These are phyloP conservation scores for Trichosanthes truncata DNA, from an alignment of 306 rosid species.

Conservation along the genomic window DNA sequence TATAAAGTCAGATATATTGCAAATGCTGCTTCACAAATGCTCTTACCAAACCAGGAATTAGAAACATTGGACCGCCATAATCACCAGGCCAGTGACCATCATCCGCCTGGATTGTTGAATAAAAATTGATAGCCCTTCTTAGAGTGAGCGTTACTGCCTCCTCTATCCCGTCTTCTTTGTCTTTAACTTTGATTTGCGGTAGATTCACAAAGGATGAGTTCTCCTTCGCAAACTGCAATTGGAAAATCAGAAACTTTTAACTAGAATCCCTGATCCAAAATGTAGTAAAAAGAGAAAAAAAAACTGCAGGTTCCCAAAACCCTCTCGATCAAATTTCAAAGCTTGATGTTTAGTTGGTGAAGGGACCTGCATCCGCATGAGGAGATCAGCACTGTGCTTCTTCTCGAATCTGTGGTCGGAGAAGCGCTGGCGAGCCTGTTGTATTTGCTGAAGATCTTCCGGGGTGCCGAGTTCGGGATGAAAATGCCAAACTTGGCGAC, in stretches of 20 bases:
- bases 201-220: conserved; percentile 12
- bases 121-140: conserved; percentile 20
- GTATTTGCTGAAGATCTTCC: conserved; percentile 23
- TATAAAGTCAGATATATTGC: neutral
- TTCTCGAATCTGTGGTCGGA: conserved; percentile 21
- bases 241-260: neutral
- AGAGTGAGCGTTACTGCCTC: conserved; percentile 19
- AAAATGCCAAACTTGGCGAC: conserved; percentile 36
- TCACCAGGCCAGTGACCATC: conserved; percentile 36
- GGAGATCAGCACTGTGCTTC: conserved; percentile 31
- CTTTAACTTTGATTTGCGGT: conserved; percentile 24
- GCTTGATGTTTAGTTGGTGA: neutral
- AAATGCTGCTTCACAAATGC: neutral
- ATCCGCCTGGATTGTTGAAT: conserved; percentile 30
- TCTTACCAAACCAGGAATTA: conserved; percentile 30
- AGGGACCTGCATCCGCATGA: conserved; percentile 27
- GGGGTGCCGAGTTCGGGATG: conserved; percentile 23
- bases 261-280: neutral
- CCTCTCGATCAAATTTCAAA: neutral
- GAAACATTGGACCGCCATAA: conserved; percentile 34
- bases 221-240: conserved; percentile 23
- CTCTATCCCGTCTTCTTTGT: conserved; percentile 20
- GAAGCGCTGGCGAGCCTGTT: conserved; percentile 22
- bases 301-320: neutral
- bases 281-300: neutral